These are phyloP conservation scores for Pestalotiopsis sp. DNA, from an alignment of 2,329 filamentous ascomycete species.

Conservation along the genomic window DNA sequence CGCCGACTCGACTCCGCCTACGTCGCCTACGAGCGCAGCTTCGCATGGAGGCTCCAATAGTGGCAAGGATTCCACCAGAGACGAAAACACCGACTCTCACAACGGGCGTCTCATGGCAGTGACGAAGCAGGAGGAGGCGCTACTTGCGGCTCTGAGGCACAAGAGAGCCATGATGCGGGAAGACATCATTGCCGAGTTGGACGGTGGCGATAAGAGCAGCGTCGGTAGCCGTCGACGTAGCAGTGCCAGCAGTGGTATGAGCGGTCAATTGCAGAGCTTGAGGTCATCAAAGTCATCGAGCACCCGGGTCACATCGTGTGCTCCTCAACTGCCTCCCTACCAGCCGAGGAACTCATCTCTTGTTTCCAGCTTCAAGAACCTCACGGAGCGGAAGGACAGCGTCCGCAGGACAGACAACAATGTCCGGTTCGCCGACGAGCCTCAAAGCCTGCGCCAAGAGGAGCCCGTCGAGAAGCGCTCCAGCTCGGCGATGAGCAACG, in stretches of 20 bases:
- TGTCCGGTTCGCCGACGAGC: conserved; percentile 4
- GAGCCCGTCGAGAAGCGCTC: background rate
- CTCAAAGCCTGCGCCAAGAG: background rate
- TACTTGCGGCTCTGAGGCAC: conserved; percentile 57
- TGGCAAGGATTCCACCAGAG: background rate
- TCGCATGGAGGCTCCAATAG: conserved; percentile 43
- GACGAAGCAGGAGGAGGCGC: conserved; percentile 59
- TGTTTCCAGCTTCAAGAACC: conserved; percentile 6
- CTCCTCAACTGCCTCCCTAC: conserved; percentile 4
- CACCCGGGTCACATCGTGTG: background rate
- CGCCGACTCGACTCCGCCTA: conserved; percentile 45
- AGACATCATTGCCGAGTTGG: conserved; percentile 43
- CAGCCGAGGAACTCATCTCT: conserved; percentile 3
- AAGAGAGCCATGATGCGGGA: conserved; percentile 60
- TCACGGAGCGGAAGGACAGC: conserved; percentile 4
- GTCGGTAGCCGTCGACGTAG: background rate
- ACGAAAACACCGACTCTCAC: conserved; percentile 20
- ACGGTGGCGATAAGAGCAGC: conserved; percentile 30
- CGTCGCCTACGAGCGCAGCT: conserved; percentile 55
- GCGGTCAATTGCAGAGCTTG: background rate
- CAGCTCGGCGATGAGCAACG: conserved; percentile 3
- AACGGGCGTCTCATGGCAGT: conserved; percentile 57
- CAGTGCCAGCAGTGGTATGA: background rate
- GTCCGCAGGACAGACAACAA: conserved; percentile 9
- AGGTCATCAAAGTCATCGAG: background rate